Base-by-base conservation (phyloP, 441 rosid genomes). In the Erodium texanum region DNA sequence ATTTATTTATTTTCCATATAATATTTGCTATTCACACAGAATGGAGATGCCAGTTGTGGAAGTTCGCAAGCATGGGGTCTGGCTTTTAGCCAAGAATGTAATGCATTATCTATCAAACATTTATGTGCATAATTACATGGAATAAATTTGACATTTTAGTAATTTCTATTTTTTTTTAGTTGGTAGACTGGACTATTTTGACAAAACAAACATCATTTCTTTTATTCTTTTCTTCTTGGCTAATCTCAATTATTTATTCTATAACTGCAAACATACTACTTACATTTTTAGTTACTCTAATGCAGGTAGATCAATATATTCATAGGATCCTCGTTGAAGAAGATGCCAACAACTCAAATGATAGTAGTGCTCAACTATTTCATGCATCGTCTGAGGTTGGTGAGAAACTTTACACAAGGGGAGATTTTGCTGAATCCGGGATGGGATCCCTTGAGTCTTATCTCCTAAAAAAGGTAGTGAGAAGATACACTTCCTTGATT, bases 21-120 rank as follows among this genome's bases (percentile, higher is more conserved):
- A 38, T 69, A 71, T 38, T 63, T 64, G 65, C 65, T 65, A 45
- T 77, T 67, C 59, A 50, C 73, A 66, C 82, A 93, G 98, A 76
- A 86, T 85, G 94, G 97, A 90, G 78, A 85, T 93, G 96, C 97
- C 97, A 38, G 90, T 90, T 67, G 90, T 93, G 66, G 94, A 90
- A 81, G 91, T 87, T 73, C 82, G 69, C 67, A 85, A 82, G 73
- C 83, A 88, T 75, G 93, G 98, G 68, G 94, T 93, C 69, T 87
- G 85, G 87, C 86, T 86, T 76, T 73, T 89, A 72, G 92, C 97
- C 50, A 93, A 78, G 76, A 87, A 78, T 82, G 98, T 93, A 76
- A 87, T 70, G 58, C 56, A 32, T 36, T 3, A 65, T 29, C 61
- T 15, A 68, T 70, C 76, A 68, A 62, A 63, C 69, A 59, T 75